Evolutionary conservation across 257 asterid genomes (phyloP).

Genomic region (Salvia rosmarinus): DNA sequence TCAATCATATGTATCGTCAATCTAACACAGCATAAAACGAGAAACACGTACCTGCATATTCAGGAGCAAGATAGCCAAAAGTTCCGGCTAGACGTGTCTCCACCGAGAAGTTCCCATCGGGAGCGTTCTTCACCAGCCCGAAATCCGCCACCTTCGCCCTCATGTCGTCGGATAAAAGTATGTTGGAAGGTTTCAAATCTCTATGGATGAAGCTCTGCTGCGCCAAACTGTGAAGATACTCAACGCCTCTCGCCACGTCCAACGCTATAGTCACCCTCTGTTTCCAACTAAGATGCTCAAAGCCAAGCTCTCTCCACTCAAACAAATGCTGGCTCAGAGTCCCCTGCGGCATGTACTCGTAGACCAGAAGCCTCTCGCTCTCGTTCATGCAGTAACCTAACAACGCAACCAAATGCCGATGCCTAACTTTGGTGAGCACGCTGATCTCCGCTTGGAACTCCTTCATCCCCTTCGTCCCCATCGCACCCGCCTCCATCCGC

Average conservation of each 20-base stretch:
- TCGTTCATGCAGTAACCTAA: conserved; percentile 85
- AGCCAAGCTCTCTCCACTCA: conserved; percentile 60
- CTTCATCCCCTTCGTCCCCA: conserved; percentile 87
- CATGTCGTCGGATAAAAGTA: conserved; percentile 83
- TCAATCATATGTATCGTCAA: too few relatives aligned
- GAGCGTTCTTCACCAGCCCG: conserved; percentile 82
- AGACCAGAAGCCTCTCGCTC: conserved; percentile 81
- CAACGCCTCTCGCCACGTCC: conserved; percentile 91
- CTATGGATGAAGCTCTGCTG: conserved; percentile 88
- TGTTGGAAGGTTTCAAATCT: conserved; percentile 83
- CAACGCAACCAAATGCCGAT: conserved; percentile 88
- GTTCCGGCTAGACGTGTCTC: conserved; percentile 95
- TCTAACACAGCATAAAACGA: too few relatives aligned
- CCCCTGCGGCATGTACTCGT: conserved; percentile 90
- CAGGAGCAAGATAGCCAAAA: conserved; percentile 95
- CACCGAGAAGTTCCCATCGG: conserved; percentile 81
- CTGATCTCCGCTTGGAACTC: conserved; percentile 89
- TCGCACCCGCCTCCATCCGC: conserved; percentile 78
- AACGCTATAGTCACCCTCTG: conserved; percentile 81
- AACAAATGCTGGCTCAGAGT: conserved; percentile 79
- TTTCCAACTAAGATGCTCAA: conserved; percentile 69
- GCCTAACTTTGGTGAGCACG: conserved; percentile 88
- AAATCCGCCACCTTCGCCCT: conserved; percentile 97
- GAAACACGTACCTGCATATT: conserved; percentile 66
- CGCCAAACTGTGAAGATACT: conserved; percentile 89